These are phyloP conservation scores for Penicillium canariense DNA, from an alignment of 495 filamentous ascomycete genomes.

Conservation along the genomic window DNA sequence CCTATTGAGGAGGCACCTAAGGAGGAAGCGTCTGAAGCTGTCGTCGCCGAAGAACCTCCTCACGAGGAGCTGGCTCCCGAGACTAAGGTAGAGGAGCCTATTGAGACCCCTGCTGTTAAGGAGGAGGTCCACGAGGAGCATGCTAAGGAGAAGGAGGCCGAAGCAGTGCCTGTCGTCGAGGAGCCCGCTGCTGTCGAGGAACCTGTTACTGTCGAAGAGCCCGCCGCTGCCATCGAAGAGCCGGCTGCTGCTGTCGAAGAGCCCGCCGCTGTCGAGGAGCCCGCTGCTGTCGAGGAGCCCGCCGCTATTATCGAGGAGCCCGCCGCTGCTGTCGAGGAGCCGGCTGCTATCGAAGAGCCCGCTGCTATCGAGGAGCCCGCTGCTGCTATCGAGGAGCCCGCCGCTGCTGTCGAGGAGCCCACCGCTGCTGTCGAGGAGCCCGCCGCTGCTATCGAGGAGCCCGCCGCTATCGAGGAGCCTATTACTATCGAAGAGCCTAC, in stretches of 20 bases:
- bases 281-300: background rate
- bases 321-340: background rate
- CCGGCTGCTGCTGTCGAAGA: conserved; percentile 1
- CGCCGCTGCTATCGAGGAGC: conserved; percentile 1
- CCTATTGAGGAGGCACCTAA: background rate
- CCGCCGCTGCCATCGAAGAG: conserved; percentile 3
- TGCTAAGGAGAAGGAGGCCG: background rate
- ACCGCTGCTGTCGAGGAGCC: background rate
- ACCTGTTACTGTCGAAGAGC: conserved; percentile 3
- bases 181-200: background rate
- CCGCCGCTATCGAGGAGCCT: background rate
- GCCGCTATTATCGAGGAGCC: background rate
- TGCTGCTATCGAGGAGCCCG: conserved; percentile 2
- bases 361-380: background rate
- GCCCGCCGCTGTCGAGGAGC: background rate
- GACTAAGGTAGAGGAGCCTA: background rate
- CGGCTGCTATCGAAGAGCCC: conserved; percentile 1
- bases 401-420: background rate
- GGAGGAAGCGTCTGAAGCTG: background rate
- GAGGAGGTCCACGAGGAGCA: background rate
- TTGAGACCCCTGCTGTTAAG: background rate
- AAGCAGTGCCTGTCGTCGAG: background rate
- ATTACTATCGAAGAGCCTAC: background rate
- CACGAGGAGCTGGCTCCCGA: background rate
- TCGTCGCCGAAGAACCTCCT: no score